phyloP scores from a whole-genome alignment of 352 stramenopile species.

The Elongisporangium anandrum region DNA sequence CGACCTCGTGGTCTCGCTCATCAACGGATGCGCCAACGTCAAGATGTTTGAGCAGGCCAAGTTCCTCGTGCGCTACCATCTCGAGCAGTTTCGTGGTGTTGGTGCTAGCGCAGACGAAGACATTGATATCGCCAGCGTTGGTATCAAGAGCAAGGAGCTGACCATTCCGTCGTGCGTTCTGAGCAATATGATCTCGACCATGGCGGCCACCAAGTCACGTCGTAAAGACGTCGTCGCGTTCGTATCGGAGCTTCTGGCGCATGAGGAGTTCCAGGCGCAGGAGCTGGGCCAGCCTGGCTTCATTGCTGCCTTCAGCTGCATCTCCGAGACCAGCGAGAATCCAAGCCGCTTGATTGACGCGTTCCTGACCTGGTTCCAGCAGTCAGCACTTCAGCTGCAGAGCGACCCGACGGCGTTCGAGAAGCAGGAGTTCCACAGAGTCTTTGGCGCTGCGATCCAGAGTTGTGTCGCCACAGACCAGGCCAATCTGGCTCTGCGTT shows the following conservation, averaged over 20 bases:
- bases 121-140: background rate
- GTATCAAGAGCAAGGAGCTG: background rate
- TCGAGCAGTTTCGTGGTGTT: conserved; percentile 12
- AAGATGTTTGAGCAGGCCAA: conserved; percentile 46
- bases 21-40: conserved; percentile 67
- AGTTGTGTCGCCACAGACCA: conserved; percentile 39
- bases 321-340: conserved; percentile 5
- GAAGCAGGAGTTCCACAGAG: conserved; percentile 33
- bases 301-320: conserved; percentile 49
- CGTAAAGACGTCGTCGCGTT: conserved; percentile 29
- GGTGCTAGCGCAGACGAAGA: conserved; percentile 5
- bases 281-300: conserved; percentile 64
- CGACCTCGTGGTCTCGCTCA: conserved; percentile 34
- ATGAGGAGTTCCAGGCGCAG: conserved; percentile 20
- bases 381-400: background rate
- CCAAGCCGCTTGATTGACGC: conserved; percentile 9
- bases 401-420: conserved; percentile 2
- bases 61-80: conserved; percentile 50
- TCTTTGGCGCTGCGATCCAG: conserved; percentile 70
- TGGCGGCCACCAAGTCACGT: conserved; percentile 25
- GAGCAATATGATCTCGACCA: conserved; percentile 42
- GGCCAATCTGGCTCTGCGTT: conserved; percentile 45
- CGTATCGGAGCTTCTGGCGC: conserved; percentile 26
- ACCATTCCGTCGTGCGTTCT: conserved; percentile 44
- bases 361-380: conserved; percentile 37